Percentiles rank a stretch among this genome's conserved stretches.
Conservation (phyloP, 2,329 filamentous ascomycete genomes). For the Fusarium temperatum region DNA sequence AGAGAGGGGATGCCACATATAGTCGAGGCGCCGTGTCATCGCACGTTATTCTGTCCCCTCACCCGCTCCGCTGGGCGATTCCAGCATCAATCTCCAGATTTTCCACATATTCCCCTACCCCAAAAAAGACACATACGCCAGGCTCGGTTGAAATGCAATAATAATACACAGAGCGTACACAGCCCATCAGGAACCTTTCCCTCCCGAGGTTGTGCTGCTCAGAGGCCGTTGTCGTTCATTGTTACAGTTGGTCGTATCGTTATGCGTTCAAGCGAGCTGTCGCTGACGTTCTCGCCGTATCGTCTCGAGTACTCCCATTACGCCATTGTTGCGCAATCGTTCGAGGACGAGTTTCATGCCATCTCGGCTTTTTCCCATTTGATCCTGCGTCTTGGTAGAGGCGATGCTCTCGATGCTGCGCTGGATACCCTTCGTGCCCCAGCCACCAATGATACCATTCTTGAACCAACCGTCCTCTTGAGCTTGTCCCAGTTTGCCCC, state of each 20-base stretch:
- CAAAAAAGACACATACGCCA: conserved; percentile 47
- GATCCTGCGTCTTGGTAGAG: conserved; percentile 78
- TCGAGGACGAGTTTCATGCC: conserved; percentile 86
- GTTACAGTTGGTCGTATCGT: conserved; percentile 36
- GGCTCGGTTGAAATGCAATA: conserved; percentile 45
- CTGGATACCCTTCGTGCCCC: conserved; percentile 77
- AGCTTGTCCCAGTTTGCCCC: conserved; percentile 61
- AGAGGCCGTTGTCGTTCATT: conserved; percentile 37
- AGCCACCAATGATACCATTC: conserved; percentile 61
- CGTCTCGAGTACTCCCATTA: conserved; percentile 67
- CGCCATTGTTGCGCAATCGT: conserved; percentile 67
- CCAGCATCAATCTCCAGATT: conserved; percentile 18
- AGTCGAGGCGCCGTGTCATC: conserved; percentile 41
- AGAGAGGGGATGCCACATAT: conserved; percentile 53
- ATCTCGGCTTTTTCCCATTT: conserved; percentile 81
- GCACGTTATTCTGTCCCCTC: conserved; percentile 34
- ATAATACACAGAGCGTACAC: conserved; percentile 47
- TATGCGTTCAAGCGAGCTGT: conserved; percentile 39
- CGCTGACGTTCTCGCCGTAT: conserved; percentile 56
- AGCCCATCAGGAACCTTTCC: conserved; percentile 10
- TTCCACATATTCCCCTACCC: conserved; percentile 27
- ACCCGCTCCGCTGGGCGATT: conserved; percentile 4
- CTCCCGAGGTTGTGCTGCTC: conserved; percentile 26
- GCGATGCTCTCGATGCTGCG: conserved; percentile 82
- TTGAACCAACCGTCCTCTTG: conserved; percentile 59